phyloP scores from a whole-genome alignment of 148 eudicot species.

The Rhododendron mucronatum region DNA sequence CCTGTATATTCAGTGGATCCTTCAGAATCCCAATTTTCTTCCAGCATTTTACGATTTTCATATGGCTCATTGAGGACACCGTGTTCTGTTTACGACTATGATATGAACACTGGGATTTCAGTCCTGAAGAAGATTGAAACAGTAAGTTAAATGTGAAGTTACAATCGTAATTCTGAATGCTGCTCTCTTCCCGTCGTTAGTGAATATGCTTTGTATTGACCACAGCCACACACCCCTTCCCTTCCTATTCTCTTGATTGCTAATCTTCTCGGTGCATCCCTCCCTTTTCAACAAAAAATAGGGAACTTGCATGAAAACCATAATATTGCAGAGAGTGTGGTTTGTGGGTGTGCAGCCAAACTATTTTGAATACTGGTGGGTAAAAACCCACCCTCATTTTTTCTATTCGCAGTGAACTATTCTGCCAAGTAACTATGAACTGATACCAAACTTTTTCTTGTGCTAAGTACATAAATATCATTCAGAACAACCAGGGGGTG shows the following conservation, averaged over 20 bases:
- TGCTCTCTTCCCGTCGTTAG: neutral
- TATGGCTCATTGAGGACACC: constrained; percentile 93
- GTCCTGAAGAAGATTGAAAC: constrained; percentile 71
- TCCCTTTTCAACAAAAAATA: neutral
- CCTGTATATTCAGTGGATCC: constrained; percentile 62
- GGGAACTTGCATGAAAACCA: neutral
- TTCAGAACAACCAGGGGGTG: neutral
- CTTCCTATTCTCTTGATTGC: neutral
- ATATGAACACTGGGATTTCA: constrained; percentile 71
- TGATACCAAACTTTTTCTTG: neutral
- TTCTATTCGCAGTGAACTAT: neutral
- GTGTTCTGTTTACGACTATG: constrained; percentile 71
- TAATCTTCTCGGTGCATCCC: neutral
- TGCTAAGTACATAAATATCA: neutral
- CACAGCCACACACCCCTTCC: neutral
- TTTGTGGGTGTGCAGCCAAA: neutral
- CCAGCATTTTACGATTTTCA: constrained; percentile 63
- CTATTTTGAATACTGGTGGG: neutral
- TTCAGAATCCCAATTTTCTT: constrained; percentile 58
- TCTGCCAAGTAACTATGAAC: neutral
- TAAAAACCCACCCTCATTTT: neutral
- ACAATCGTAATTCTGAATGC: neutral
- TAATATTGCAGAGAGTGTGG: neutral
- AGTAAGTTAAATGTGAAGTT: constrained; percentile 38
- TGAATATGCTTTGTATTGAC: neutral